phyloP scores from a whole-genome alignment of 169 alveolate genomes.

The Toxoplasma gondii region DNA sequence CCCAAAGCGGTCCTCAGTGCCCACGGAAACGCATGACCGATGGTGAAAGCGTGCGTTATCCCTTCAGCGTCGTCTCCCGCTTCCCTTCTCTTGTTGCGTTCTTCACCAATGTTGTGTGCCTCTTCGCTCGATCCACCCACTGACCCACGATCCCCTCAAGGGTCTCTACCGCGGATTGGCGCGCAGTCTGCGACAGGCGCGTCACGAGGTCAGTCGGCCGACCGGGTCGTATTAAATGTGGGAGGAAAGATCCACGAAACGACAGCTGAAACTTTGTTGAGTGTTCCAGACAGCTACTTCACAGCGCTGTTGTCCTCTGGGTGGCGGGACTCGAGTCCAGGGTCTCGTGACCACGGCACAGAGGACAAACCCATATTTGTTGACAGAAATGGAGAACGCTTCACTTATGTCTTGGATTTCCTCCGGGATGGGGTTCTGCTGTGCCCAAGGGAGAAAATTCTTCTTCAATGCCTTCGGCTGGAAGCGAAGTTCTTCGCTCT shows the following conservation, averaged over 20 bases:
- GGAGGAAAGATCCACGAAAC: conserved; percentile 54
- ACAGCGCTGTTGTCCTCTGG: conserved; percentile 45
- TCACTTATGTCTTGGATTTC: conserved; percentile 50
- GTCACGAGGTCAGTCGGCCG: neutral
- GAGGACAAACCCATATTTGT: conserved; percentile 33
- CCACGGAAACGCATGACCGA: no score
- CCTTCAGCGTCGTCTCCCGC: no score
- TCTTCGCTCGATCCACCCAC: no score
- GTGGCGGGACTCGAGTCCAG: conserved; percentile 18
- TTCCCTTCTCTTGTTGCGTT: no score
- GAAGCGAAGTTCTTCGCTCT: conserved; percentile 60
- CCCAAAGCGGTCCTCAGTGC: no score
- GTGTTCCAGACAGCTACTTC: conserved; percentile 41
- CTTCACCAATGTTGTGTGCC: no score
- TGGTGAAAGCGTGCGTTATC: no score
- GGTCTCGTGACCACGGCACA: neutral
- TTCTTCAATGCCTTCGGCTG: conserved; percentile 59
- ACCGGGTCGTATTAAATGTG: conserved; percentile 51
- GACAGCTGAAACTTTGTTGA: conserved; percentile 39
- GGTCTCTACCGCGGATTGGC: no score
- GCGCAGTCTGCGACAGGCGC: no score
- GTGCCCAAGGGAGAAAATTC: conserved; percentile 44
- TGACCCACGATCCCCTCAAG: no score
- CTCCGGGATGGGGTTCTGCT: conserved; percentile 49
- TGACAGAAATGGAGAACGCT: conserved; percentile 59